Base-by-base conservation (phyloP, 1,139 yeast genomes). In the Pichia sp. region DNA sequence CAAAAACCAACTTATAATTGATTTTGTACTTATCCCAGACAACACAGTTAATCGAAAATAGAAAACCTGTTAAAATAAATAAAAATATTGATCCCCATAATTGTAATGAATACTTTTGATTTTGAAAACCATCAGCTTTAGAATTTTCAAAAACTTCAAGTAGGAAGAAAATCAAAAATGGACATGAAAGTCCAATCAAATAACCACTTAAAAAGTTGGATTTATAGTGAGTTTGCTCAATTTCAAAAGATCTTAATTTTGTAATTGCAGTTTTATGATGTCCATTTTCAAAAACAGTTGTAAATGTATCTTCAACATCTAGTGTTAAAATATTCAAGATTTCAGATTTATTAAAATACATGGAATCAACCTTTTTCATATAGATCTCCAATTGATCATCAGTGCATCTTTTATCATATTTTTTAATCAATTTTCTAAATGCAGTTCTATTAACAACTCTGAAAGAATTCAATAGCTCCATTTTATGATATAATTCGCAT, bases 1-100 rank as follows among this genome's bases (percentile, higher is more conserved):
- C 99, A 72, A 93, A 91, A 57, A 93, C 90, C 63, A 93, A 91
- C 62, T 86, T 86, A 67, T 93, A 93, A 67, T 91, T 93, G 63
- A 93, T 84, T 63, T 87, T 87, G 68, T 72, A 84, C 49, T 70
- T 66, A 38, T 83, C 78, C 90, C 96, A 93, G 6, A 86, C 80
- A 54, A 74, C 70, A 64, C 95, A 80, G 64, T 87, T 83, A 39
- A 87, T 53, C 11, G 84, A 83, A 65, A 91, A 84, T 13, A 88
- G 69, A 13, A 84, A 60, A 11, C 83, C 70, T 60, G 85, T 75
- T 18, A 90, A 62, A 44, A 78, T 73, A 89, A 66, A 60, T 88
- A 80, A 67, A 88, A 89, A 2, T 97, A 97, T 5, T 16, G 54
- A 52, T 6, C 84, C 97, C 96, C 96, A 93, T 7, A 93, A 75